Conservation (phyloP, 2,329 filamentous ascomycete species). For the Pyricularia sp. region DNA sequence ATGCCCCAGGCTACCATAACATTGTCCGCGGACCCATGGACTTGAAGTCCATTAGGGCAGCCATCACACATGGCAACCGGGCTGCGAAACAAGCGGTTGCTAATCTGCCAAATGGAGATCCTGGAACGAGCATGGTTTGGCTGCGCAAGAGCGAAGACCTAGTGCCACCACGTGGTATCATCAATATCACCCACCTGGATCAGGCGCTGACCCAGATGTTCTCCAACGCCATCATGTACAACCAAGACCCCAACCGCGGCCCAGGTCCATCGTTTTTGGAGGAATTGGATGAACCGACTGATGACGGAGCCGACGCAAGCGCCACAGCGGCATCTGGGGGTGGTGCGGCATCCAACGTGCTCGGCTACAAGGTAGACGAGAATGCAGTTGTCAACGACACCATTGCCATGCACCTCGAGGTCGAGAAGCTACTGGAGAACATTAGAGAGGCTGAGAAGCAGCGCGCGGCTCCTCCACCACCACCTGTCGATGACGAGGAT, state of each 20-base stretch:
- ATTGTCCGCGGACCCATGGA: slow-evolving; percentile 69
- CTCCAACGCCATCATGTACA: slow-evolving; percentile 98
- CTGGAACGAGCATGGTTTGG: slow-evolving; percentile 46
- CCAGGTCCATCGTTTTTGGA: slow-evolving; percentile 53
- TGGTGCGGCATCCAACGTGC: slow-evolving; percentile 28
- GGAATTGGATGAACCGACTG: slow-evolving; percentile 25
- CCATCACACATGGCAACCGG: slow-evolving; percentile 64
- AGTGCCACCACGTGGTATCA: slow-evolving; percentile 77
- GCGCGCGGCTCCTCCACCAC: slow-evolving; percentile 26
- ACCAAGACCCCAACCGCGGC: slow-evolving; percentile 68
- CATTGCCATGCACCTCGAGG: slow-evolving; percentile 79
- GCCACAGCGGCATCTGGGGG: slow-evolving; percentile 24
- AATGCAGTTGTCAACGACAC: slow-evolving; percentile 84
- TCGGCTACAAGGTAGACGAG: slow-evolving; percentile 63
- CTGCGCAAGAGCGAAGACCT: slow-evolving; percentile 67
- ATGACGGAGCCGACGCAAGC: slow-evolving; percentile 12
- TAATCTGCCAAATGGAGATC: slow-evolving; percentile 50
- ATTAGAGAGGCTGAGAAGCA: slow-evolving; percentile 66
- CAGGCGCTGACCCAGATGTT: slow-evolving; percentile 95
- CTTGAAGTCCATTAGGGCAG: slow-evolving; percentile 66
- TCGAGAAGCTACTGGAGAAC: slow-evolving; percentile 68
- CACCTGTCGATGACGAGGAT: slow-evolving; percentile 11
- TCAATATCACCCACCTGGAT: slow-evolving; percentile 88
- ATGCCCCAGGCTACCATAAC: slow-evolving; percentile 67
- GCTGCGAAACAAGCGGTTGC: slow-evolving; percentile 51